Evolutionary conservation across 2,329 filamentous ascomycete species (phyloP).

Genomic region (Beauveria scarabaeidicola): DNA sequence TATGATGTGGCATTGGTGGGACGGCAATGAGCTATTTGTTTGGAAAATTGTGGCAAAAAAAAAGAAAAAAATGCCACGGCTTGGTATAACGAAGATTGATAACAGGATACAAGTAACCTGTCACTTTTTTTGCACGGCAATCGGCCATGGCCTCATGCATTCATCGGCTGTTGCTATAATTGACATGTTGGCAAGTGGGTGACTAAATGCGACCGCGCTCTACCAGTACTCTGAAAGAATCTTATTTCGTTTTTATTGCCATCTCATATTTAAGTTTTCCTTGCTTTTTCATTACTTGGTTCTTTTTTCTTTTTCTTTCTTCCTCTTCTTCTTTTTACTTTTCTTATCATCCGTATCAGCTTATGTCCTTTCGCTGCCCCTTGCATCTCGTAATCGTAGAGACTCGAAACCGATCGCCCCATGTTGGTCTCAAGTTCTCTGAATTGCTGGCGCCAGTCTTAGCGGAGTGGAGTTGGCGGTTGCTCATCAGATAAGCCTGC

Average conservation of each 20-base stretch:
- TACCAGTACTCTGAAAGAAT: no score
- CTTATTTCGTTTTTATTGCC: no score
- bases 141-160: background rate
- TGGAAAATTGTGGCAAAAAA: background rate
- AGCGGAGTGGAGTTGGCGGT: background rate
- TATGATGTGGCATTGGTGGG: background rate
- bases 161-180: background rate
- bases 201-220: no score
- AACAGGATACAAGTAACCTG: background rate
- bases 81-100: background rate
- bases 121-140: background rate
- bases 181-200: no score
- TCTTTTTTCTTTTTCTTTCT: no score
- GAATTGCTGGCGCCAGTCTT: background rate
- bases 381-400: background rate
- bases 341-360: no score
- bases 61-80: background rate
- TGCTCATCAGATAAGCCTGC: constrained; percentile 1
- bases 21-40: background rate
- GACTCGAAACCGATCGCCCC: background rate
- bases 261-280: no score
- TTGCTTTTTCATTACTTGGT: no score
- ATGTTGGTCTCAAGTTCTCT: background rate
- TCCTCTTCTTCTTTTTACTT: background rate
- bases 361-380: no score